phyloP scores from a whole-genome alignment of 2,329 filamentous ascomycete genomes.

The Fusarium sp. region DNA sequence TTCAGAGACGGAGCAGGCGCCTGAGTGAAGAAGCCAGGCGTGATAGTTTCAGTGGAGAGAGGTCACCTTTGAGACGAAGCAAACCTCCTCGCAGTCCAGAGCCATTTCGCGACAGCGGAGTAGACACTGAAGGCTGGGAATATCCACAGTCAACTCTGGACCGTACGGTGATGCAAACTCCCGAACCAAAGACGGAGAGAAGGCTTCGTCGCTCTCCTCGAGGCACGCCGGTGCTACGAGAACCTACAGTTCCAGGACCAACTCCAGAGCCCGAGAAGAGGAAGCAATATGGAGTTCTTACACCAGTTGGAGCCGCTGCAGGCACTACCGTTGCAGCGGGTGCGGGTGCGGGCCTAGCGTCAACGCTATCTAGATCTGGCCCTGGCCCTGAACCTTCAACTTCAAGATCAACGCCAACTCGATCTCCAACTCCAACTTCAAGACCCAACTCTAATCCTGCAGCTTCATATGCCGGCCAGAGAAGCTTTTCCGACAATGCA shows the following conservation, averaged over 20 bases:
- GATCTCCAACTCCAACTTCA: conserved; percentile 25
- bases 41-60: conserved; percentile 61
- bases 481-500: conserved; percentile 55
- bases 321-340: conserved; percentile 25
- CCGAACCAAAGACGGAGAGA: conserved; percentile 45
- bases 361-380: conserved; percentile 23
- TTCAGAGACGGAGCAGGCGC: conserved; percentile 51
- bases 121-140: conserved; percentile 63
- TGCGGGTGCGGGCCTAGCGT: conserved; percentile 30
- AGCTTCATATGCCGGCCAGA: conserved; percentile 20
- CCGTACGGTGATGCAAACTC: conserved; percentile 41
- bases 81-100: conserved; percentile 49
- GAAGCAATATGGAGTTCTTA: conserved; percentile 49
- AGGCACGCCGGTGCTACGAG: conserved; percentile 54
- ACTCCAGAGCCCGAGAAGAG: conserved; percentile 61
- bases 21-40: conserved; percentile 54
- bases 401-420: conserved; percentile 26
- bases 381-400: conserved; percentile 17
- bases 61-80: conserved; percentile 55
- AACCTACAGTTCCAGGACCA: conserved; percentile 50
- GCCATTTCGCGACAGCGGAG: conserved; percentile 64
- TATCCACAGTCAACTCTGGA: conserved; percentile 46
- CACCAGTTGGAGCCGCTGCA: conserved; percentile 26
- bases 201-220: conserved; percentile 49
- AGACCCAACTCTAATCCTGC: conserved; percentile 22